phyloP scores from a whole-genome alignment of 495 filamentous ascomycete genomes.

The Aspergillus bertholletiae region DNA sequence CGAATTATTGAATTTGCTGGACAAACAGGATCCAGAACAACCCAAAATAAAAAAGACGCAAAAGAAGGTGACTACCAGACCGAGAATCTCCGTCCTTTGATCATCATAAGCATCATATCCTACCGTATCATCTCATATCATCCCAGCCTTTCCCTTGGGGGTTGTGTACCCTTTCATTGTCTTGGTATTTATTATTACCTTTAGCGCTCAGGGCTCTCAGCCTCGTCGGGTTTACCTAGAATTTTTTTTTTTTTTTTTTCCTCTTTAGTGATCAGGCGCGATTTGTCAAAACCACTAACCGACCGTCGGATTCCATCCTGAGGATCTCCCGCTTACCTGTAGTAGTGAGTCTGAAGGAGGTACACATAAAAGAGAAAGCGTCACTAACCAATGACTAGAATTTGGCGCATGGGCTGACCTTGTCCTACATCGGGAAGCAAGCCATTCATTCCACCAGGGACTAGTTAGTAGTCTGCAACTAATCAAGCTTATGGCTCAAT shows the following conservation, averaged over 20 bases:
- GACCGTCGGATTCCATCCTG: not conserved
- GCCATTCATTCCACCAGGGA: not conserved
- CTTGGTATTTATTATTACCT: too few relatives aligned
- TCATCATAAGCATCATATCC: not conserved
- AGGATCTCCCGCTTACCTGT: not conserved
- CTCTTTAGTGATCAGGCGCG: not conserved
- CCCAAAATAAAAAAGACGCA: too few relatives aligned
- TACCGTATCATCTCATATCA: not conserved
- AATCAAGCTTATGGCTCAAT: not conserved
- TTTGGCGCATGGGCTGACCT: not conserved
- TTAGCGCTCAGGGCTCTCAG: too few relatives aligned
- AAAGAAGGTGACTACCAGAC: too few relatives aligned
- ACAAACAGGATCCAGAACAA: too few relatives aligned
- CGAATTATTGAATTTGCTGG: too few relatives aligned
- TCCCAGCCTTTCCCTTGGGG: not conserved
- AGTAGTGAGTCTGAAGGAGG: not conserved
- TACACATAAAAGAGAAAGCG: not conserved
- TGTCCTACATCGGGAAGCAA: slow-evolving; percentile 1
- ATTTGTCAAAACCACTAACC: not conserved
- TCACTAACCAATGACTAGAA: not conserved
- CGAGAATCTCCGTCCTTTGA: too few relatives aligned
- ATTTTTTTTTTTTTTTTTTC: not conserved
- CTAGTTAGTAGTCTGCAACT: not conserved
- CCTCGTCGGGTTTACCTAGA: too few relatives aligned
- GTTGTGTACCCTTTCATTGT: too few relatives aligned